Conservation (phyloP, 2,329 filamentous ascomycete species). For the Coleophoma eucalyptorum region DNA sequence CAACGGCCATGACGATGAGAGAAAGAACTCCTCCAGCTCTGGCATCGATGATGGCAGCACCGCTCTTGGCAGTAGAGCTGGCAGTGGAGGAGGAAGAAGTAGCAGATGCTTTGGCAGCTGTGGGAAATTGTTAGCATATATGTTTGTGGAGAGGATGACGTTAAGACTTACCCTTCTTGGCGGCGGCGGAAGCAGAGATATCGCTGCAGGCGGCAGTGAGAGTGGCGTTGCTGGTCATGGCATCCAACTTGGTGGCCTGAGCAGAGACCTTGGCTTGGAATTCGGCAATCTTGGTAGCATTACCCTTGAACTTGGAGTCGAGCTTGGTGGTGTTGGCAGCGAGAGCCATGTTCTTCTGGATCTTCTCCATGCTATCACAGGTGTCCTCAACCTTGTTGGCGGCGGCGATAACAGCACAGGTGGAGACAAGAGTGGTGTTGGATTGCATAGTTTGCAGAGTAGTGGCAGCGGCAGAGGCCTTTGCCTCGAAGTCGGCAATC, state of each 20-base stretch:
- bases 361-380: constrained; percentile 25
- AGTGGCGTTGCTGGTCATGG: constrained; percentile 30
- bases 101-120: constrained; percentile 4
- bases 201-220: constrained; percentile 17
- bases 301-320: constrained; percentile 28
- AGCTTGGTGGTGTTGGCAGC: constrained; percentile 27
- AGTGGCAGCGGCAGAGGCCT: constrained; percentile 26
- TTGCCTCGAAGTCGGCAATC: constrained; percentile 31
- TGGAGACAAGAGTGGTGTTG: constrained; percentile 32
- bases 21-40: constrained; percentile 10
- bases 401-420: constrained; percentile 29
- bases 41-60: constrained; percentile 9
- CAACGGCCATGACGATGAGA: constrained; percentile 12
- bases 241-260: constrained; percentile 23
- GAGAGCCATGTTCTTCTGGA: constrained; percentile 20
- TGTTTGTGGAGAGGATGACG: not conserved
- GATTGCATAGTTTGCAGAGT: constrained; percentile 26
- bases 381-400: constrained; percentile 22
- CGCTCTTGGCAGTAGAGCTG: not conserved
- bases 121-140: constrained; percentile 1
- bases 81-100: constrained; percentile 5
- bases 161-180: constrained; percentile 7
- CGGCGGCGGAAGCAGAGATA: constrained; percentile 2
- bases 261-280: constrained; percentile 28
- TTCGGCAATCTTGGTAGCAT: constrained; percentile 29